Conservation (phyloP, 2,329 filamentous ascomycete genomes). For the Zymoseptoria ardabiliae region DNA sequence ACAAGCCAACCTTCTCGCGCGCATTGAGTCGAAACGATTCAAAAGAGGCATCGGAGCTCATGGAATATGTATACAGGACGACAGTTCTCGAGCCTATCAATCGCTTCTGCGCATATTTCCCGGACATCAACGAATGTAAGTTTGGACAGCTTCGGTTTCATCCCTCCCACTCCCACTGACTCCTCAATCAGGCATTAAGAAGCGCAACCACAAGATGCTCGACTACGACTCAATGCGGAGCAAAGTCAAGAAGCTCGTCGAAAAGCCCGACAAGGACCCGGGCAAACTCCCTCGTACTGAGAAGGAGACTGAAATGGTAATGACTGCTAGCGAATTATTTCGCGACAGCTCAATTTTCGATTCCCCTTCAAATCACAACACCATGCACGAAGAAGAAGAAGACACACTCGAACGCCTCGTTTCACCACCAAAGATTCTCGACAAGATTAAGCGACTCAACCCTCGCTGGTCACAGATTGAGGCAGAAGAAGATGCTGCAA, state of each 20-base stretch:
- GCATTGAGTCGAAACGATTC: slow-evolving; percentile 6
- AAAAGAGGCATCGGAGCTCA: slow-evolving; percentile 22
- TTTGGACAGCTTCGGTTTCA: neutral
- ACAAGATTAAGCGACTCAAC: slow-evolving; percentile 16
- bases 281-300: slow-evolving; percentile 93
- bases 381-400: slow-evolving; percentile 7
- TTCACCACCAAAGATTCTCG: slow-evolving; percentile 22
- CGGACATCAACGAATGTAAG: slow-evolving; percentile 93
- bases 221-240: slow-evolving; percentile 95
- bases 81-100: slow-evolving; percentile 94
- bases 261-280: slow-evolving; percentile 98
- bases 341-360: slow-evolving; percentile 3
- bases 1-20: slow-evolving; percentile 16
- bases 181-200: slow-evolving; percentile 68
- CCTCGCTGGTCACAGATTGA: neutral
- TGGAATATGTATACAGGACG: slow-evolving; percentile 47
- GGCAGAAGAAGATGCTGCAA: slow-evolving; percentile 9
- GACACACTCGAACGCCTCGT: slow-evolving; percentile 14
- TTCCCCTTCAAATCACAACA: slow-evolving; percentile 4
- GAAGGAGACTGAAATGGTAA: slow-evolving; percentile 81
- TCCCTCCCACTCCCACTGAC: neutral
- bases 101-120: slow-evolving; percentile 96
- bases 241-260: slow-evolving; percentile 92
- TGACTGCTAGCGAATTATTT: slow-evolving; percentile 12
- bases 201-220: slow-evolving; percentile 94